Percentiles rank a stretch among this genome's conserved stretches.
Evolutionary conservation across 768 basidiomycete species (phyloP).

Genomic region (Strobilomyces dryophilus): DNA sequence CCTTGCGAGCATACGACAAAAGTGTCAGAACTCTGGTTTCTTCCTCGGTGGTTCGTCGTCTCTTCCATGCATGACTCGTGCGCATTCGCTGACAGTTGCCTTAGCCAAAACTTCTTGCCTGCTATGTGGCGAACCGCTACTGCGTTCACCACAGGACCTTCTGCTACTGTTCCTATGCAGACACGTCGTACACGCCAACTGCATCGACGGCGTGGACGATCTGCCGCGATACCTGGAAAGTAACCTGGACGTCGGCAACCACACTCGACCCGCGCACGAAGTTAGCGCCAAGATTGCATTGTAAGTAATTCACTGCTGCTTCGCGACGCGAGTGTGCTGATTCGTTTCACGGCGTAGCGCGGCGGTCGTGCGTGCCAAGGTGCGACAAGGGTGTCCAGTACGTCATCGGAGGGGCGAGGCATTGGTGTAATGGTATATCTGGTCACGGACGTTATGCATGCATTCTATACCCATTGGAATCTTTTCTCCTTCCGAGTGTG

Average conservation of each 20-base stretch:
- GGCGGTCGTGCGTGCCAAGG: constrained; percentile 60
- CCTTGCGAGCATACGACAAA: constrained; percentile 64
- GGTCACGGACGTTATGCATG: constrained; percentile 5
- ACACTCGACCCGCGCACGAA: constrained; percentile 36
- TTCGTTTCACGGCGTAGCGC: constrained; percentile 42
- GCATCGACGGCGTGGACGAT: constrained; percentile 62
- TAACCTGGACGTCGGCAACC: constrained; percentile 38
- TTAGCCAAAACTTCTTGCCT: constrained; percentile 63
- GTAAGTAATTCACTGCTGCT: constrained; percentile 37
- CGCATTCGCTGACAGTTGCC: not conserved
- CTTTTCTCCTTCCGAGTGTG: not conserved
- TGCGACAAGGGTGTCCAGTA: constrained; percentile 72
- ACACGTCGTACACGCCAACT: constrained; percentile 80
- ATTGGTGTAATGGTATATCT: constrained; percentile 9
- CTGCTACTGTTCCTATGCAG: constrained; percentile 80
- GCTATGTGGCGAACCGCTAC: constrained; percentile 59
- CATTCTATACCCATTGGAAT: constrained; percentile 13
- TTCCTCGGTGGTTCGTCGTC: constrained; percentile 60
- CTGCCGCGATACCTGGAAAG: constrained; percentile 61
- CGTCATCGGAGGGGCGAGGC: constrained; percentile 55
- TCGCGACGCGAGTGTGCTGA: not conserved
- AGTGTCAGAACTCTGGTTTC: constrained; percentile 77
- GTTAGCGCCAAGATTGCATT: constrained; percentile 76
- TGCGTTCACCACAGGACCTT: constrained; percentile 56
- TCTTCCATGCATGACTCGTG: not conserved